Conservation (phyloP, 345 rosid genomes). For the Angophora floribunda region DNA sequence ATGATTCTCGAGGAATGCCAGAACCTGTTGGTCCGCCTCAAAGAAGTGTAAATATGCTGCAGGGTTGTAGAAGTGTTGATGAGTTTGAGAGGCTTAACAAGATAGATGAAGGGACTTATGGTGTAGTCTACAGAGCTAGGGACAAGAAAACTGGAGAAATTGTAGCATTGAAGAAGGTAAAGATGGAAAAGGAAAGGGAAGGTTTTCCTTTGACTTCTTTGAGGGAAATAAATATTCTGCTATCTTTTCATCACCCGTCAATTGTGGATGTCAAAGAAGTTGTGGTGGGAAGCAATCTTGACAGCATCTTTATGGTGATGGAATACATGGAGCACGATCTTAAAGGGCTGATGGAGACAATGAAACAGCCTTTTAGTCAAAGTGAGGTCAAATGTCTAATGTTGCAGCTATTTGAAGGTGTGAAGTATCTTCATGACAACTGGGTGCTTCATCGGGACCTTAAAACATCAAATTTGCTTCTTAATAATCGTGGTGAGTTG, state of each 20-base stretch:
- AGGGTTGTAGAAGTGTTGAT: conserved; percentile 96
- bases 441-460: conserved; percentile 99
- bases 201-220: conserved; percentile 95
- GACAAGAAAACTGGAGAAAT: conserved; percentile 91
- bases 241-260: conserved; percentile 92
- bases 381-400: conserved; percentile 98
- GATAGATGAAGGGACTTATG: conserved; percentile 99
- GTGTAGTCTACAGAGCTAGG: conserved; percentile 95
- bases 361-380: conserved; percentile 98
- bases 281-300: conserved; percentile 89
- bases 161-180: conserved; percentile 97
- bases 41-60: conserved; percentile 91
- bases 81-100: conserved; percentile 96
- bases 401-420: conserved; percentile 92
- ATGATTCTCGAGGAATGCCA: conserved; percentile 33
- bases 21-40: conserved; percentile 54
- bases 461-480: conserved; percentile 91
- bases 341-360: conserved; percentile 89
- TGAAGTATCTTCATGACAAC: conserved; percentile 95
- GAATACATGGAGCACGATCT: conserved; percentile 99
- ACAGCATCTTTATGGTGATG: conserved; percentile 99
- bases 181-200: conserved; percentile 99
- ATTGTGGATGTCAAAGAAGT: conserved; percentile 98
- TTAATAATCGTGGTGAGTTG: conserved; percentile 93
- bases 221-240: conserved; percentile 94